Percentiles rank a stretch among this genome's conserved stretches.
phyloP scores from a whole-genome alignment of 345 rosid species.

The Heritiera fomes region DNA sequence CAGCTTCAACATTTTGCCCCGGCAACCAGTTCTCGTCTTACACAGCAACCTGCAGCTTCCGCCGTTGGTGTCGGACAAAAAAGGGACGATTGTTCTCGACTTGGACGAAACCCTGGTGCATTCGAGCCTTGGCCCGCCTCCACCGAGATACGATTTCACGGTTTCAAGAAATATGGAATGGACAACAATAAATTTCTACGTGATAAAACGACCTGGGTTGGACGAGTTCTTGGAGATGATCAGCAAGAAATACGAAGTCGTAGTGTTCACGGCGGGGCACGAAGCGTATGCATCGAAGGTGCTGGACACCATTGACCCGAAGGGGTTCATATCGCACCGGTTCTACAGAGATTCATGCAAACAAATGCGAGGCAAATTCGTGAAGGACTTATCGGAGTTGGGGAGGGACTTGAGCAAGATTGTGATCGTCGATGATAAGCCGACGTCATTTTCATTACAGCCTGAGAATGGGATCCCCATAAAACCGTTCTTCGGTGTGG shows the following conservation, averaged over 20 bases:
- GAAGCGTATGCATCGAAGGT: slow-evolving; percentile 74
- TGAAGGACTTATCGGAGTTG: slow-evolving; percentile 67
- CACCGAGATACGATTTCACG: slow-evolving; percentile 54
- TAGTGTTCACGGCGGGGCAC: slow-evolving; percentile 85
- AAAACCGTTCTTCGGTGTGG: slow-evolving; percentile 52
- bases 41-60: slow-evolving; percentile 34
- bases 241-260: slow-evolving; percentile 58
- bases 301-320: slow-evolving; percentile 60
- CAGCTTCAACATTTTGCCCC: slow-evolving; percentile 14
- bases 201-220: slow-evolving; percentile 85
- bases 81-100: slow-evolving; percentile 77
- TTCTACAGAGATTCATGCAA: slow-evolving; percentile 73
- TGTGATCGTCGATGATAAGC: slow-evolving; percentile 86
- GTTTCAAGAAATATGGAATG: slow-evolving; percentile 70
- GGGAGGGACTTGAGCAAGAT: slow-evolving; percentile 64
- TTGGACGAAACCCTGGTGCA: slow-evolving; percentile 85
- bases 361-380: slow-evolving; percentile 60
- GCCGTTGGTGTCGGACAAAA: slow-evolving; percentile 31
- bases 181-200: slow-evolving; percentile 59
- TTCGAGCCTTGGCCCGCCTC: slow-evolving; percentile 65
- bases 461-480: slow-evolving; percentile 84
- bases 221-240: slow-evolving; percentile 61
- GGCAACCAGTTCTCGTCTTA: slow-evolving; percentile 29
- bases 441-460: slow-evolving; percentile 59
- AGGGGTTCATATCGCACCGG: slow-evolving; percentile 59